Conservation (phyloP, 345 rosid genomes). For the Eucalyptus tenuipes region DNA sequence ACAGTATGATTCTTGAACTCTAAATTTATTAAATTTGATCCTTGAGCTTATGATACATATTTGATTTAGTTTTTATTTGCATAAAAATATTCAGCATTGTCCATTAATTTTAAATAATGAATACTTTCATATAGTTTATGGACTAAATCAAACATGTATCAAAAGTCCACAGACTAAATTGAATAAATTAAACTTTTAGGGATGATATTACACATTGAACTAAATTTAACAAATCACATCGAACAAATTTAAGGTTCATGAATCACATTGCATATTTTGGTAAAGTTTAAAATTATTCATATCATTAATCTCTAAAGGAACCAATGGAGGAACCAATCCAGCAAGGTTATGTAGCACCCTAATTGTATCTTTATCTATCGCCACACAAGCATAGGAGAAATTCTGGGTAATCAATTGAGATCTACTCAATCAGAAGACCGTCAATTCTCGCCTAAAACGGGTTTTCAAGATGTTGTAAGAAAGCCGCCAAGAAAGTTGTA, state of each 20-base stretch:
- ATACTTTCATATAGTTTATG: too few species aligned
- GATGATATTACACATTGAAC: fast-evolving
- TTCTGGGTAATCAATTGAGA: not conserved
- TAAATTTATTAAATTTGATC: not conserved
- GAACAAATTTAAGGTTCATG: too few species aligned
- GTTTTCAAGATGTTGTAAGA: not conserved
- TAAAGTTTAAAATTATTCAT: too few species aligned
- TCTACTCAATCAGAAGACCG: not conserved
- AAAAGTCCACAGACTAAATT: fast-evolving
- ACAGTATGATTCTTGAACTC: too few species aligned
- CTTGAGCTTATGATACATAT: not conserved
- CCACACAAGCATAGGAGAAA: not conserved
- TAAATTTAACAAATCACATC: too few species aligned
- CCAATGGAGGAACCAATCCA: not conserved
- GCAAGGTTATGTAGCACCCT: not conserved
- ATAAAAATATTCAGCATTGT: not conserved
- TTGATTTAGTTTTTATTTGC: not conserved
- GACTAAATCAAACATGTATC: too few species aligned
- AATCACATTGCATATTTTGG: too few species aligned
- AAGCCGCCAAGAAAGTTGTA: not conserved
- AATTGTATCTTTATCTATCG: not conserved
- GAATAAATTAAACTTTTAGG: fast-evolving
- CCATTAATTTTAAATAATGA: too few species aligned
- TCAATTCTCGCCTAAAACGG: not conserved
- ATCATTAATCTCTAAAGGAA: not conserved